phyloP scores from a whole-genome alignment of 805 yeast genomes.

The Millerozyma miso region DNA sequence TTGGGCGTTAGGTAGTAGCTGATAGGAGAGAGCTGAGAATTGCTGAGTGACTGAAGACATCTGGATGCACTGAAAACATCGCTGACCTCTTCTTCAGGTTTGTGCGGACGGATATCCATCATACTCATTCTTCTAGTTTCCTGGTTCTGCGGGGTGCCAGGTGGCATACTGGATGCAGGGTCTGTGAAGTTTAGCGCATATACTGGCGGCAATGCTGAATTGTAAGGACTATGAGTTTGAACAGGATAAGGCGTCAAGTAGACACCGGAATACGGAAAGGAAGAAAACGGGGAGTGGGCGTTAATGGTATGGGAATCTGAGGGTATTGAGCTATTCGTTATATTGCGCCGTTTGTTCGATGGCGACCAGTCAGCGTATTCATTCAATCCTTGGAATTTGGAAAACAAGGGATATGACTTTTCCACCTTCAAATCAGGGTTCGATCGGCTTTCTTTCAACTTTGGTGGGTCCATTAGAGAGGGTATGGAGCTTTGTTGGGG shows the following conservation, averaged over 20 bases:
- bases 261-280: background rate
- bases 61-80: conserved; percentile 35
- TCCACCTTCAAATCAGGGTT: background rate
- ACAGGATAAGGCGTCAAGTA: background rate
- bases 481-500: background rate
- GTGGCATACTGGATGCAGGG: background rate
- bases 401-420: background rate
- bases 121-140: background rate
- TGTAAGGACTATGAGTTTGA: background rate
- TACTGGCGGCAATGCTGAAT: background rate
- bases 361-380: background rate
- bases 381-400: background rate
- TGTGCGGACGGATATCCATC: background rate
- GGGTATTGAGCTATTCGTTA: background rate
- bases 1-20: conserved; percentile 1
- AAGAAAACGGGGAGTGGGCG: background rate
- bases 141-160: background rate
- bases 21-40: conserved; percentile 11
- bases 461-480: background rate
- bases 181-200: background rate
- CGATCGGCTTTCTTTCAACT: background rate
- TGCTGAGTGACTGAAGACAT: conserved; percentile 28
- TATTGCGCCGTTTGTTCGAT: background rate
- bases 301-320: background rate
- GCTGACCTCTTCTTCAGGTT: conserved; percentile 13